Percentiles rank a stretch among this genome's conserved stretches.
These are phyloP conservation scores for Candida mesenterica DNA, from an alignment of 1,139 yeast species.

Conservation along the genomic window DNA sequence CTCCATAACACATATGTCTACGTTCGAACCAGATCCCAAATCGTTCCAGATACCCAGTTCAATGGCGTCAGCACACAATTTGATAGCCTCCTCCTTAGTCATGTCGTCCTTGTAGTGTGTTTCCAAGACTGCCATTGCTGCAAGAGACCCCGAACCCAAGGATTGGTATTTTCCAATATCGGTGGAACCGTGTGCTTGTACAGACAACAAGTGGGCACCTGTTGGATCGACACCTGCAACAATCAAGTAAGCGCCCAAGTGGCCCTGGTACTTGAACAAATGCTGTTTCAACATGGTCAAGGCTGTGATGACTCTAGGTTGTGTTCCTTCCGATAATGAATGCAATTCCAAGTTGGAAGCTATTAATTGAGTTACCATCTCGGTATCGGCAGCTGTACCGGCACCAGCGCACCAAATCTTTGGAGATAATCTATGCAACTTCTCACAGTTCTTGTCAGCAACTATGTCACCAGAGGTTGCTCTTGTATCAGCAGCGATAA, in stretches of 20 bases:
- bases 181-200: constrained; percentile 97
- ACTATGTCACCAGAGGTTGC: constrained; percentile 96
- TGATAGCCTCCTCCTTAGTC: constrained; percentile 84
- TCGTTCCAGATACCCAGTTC: constrained; percentile 99
- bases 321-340: constrained; percentile 74
- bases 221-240: constrained; percentile 98
- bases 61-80: constrained; percentile 87
- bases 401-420: constrained; percentile 99
- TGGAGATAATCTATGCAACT: constrained; percentile 88
- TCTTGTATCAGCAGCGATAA: constrained; percentile 97
- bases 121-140: constrained; percentile 97
- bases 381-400: constrained; percentile 99
- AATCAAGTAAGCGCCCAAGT: constrained; percentile 92
- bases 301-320: constrained; percentile 92
- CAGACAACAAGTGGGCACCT: constrained; percentile 87
- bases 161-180: constrained; percentile 93
- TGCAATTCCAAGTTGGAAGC: constrained; percentile 90
- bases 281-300: constrained; percentile 93
- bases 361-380: constrained; percentile 90
- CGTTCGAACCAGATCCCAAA: constrained; percentile 97
- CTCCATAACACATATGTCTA: constrained; percentile 96
- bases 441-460: constrained; percentile 97
- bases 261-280: constrained; percentile 93
- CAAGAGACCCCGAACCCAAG: constrained; percentile 95
- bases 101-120: constrained; percentile 78